Percentiles rank a stretch among this genome's conserved stretches.
Evolutionary conservation across 306 rosid genomes (phyloP).

Genomic region (Vigna nakashimae): DNA sequence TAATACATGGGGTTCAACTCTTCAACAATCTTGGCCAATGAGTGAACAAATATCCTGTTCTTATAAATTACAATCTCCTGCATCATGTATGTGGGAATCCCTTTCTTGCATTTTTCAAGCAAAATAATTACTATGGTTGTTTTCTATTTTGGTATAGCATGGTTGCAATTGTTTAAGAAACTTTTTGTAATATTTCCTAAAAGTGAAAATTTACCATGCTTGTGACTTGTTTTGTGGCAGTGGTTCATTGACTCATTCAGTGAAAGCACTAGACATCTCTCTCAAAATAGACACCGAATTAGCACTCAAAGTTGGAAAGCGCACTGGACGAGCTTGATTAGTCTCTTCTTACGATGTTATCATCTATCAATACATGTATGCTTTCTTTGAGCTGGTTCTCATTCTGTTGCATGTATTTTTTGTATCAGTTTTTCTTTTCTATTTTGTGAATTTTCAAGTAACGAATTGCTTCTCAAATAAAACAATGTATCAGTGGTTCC

Average conservation of each 20-base stretch:
- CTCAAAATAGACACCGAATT: slow-evolving; percentile 93
- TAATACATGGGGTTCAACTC: neutral
- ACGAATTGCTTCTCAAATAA: slow-evolving; percentile 15
- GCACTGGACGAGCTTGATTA: slow-evolving; percentile 81
- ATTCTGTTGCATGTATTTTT: neutral
- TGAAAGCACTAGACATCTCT: slow-evolving; percentile 92
- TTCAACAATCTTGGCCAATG: neutral
- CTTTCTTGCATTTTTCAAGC: neutral
- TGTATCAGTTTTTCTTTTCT: neutral
- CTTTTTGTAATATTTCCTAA: neutral
- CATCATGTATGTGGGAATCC: neutral
- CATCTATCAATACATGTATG: neutral
- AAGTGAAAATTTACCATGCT: neutral
- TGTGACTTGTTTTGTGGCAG: slow-evolving; percentile 54
- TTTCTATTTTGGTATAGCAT: neutral
- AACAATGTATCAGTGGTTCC: neutral
- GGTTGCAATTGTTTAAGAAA: slow-evolving; percentile 26
- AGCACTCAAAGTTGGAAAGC: slow-evolving; percentile 91
- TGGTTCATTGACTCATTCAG: slow-evolving; percentile 94
- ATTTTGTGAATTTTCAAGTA: neutral
- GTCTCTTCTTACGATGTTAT: slow-evolving; percentile 15
- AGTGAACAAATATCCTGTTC: neutral
- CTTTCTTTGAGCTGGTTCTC: neutral
- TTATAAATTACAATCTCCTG: neutral
- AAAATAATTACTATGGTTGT: neutral